Evolutionary conservation across 768 basidiomycete species (phyloP), one percentile per base, ranked within the genome.

Genomic region (Collybiopsis confluens): DNA sequence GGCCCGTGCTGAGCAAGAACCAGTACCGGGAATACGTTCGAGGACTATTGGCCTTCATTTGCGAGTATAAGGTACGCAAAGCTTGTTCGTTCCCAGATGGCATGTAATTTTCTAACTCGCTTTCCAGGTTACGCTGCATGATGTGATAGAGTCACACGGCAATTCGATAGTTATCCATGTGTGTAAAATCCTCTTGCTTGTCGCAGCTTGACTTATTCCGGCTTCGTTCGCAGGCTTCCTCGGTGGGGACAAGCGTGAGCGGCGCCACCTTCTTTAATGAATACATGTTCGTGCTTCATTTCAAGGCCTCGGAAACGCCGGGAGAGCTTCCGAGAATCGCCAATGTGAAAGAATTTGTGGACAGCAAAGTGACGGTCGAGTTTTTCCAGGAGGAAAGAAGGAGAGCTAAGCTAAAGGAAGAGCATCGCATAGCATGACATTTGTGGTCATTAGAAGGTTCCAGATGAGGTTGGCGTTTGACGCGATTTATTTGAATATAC

Each of bases 1-100:
- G 68, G 43, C 71, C 70, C 9, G 67, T 72, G 16, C 61, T 71
- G 33, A 69, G 64, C 54, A 72, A 70, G 53, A 61, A 64, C 18
- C 64, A 68, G 44, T 73, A 71, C 56, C 49, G 60, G 27, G 62
- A 66, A 16, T 72, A 70, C 48, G 61, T 69, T 52, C 60, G 56
- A 41, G 63, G 60, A 10, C 24, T 71, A 16, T 57, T 64, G 36
- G 59, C 59, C 7, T 52, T 70, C 35, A 67, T 72, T 54, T 62
- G 58, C 28, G 37, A 50, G 1, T 67, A 65, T 51, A 59, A 64
- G 57, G 72, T 72, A 55, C 54, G 65, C 61, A 26, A 15, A n/a
- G 8, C 16, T 33, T 35, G 10, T 41, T 51, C 38, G 28, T 4
- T 30, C 33, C 16, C n/a, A 23, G 35, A 38, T 38, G 56, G 37